Evolutionary conservation across 1,284 basidiomycete species (phyloP), one percentile per base, ranked within the genome.

Genomic region (Xerocomus amazonicus): DNA sequence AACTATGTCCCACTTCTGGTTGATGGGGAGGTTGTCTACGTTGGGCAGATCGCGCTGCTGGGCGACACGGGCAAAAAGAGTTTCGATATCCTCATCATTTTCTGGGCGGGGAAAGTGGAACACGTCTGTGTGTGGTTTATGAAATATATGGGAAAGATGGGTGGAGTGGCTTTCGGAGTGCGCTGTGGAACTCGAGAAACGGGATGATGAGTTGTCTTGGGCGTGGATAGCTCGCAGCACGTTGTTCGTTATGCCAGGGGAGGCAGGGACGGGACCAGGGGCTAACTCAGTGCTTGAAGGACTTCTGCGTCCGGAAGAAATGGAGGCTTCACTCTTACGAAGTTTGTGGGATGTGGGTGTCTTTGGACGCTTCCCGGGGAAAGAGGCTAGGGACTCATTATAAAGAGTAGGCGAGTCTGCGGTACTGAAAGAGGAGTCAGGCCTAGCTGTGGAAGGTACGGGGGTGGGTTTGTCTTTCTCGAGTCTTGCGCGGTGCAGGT

Each of bases 1-100:
- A 9, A 98, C 89, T 62, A 98, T 83, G 55, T 79, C 78, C 95
- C 95, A 98, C 70, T 97, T 98, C 66, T 92, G 92, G 44, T 94
- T 89, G 28, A 88, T 77, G 1, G 81, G 65, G 27, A 94, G 72
- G 40, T 75, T 73, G 1, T 80, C 78, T 38, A 87, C 67, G 19
- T 79, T 79, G 17, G 71, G 78, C 9, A 91, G 66, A 57, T 82
- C 85, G 37, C 88, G 79, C 45, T 79, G 83, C 43, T 79, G 76
- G 56, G 82, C 79, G 45, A 95, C 80, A 48, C 82, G 79, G 55
- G 89, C 80, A 63, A 95, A 96, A 48, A 93, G 70, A 3, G 69
- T 70, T 63, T 93, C 85, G 34, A 97, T 84, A 49, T 90, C 84
- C 36, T 81, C 78, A 55, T 89, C 83, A 10, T 76, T 78, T 10